These are phyloP conservation scores for Citrullus amarus DNA, from an alignment of 306 rosid genomes.

Conservation along the genomic window DNA sequence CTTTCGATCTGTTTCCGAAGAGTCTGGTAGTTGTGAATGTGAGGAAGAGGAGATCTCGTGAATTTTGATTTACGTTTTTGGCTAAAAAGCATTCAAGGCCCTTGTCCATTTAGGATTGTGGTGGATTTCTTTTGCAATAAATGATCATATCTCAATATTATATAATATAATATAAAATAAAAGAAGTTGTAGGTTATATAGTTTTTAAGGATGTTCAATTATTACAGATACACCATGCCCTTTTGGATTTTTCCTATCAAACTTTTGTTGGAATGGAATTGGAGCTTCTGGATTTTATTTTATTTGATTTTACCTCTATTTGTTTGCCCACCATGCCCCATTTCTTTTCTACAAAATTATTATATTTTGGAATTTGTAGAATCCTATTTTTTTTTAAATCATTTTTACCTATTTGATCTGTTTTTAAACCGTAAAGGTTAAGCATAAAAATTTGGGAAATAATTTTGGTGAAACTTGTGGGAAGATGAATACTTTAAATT, in stretches of 20 bases:
- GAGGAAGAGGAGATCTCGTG: background rate
- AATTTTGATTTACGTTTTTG: background rate
- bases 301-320: background rate
- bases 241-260: background rate
- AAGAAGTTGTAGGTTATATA: background rate
- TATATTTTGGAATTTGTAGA: too few relatives aligned
- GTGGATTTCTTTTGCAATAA: background rate
- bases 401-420: too few relatives aligned
- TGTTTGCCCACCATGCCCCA: too few relatives aligned
- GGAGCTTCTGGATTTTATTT: background rate
- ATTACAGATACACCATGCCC: background rate
- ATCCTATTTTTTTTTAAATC: too few relatives aligned
- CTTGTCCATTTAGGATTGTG: background rate
- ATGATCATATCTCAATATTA: too few relatives aligned
- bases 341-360: too few relatives aligned
- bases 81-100: background rate
- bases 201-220: background rate
- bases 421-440: too few relatives aligned
- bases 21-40: background rate
- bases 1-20: background rate
- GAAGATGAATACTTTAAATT: too few relatives aligned
- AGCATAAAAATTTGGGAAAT: too few relatives aligned
- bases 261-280: background rate
- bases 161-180: background rate
- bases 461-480: too few relatives aligned